Evolutionary conservation across 768 basidiomycete genomes (phyloP), one percentile per base, ranked within the genome.

Genomic region (Lactarius deliciosus): DNA sequence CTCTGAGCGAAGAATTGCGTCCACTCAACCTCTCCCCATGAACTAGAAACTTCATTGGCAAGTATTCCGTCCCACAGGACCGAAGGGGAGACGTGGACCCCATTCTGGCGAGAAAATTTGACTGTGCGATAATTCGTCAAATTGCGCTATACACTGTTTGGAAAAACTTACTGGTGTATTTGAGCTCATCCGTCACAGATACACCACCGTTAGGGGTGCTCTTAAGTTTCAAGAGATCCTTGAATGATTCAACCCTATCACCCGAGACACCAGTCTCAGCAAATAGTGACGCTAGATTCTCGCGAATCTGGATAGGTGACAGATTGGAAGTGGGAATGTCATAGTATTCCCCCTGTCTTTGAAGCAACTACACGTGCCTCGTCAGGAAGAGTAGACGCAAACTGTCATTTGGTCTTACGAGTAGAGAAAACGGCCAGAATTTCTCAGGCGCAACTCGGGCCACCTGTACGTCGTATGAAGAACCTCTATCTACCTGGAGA

Each of bases 51-150:
- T 57, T 91, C 87, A 58, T 79, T 82, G 13, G 85, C 88, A 61
- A 92, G 73, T 63, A 89, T 79, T 59, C 92, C 91, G 70, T 94
- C 89, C 85, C 86, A 90, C 2, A 92, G 78, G 2, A 81, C 84
- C 47, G 93, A 90, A 5, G 94, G 93, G 1, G 94, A 95, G 57
- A 96, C 92, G 70, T 98, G 96, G 47, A 97, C 86, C 2, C 91
- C 83, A 68, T 98, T 97, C 79, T 97, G 95, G 68, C 96, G 82
- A 18, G 90, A 86, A 75, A 89, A 89, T 77, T 96, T 97, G 81
- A 97, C 93, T 95, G 72, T 36, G 34, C 18, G 40, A 50, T n/a
- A 16, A 1, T 28, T 53, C 32, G 43, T 55, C 43, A 57, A 7
- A 40, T 28, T 5, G 6, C 15, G 45, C 22, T 36, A 13, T 28